Conservation (phyloP, 345 rosid genomes). For the Hibiscus syriacus region DNA sequence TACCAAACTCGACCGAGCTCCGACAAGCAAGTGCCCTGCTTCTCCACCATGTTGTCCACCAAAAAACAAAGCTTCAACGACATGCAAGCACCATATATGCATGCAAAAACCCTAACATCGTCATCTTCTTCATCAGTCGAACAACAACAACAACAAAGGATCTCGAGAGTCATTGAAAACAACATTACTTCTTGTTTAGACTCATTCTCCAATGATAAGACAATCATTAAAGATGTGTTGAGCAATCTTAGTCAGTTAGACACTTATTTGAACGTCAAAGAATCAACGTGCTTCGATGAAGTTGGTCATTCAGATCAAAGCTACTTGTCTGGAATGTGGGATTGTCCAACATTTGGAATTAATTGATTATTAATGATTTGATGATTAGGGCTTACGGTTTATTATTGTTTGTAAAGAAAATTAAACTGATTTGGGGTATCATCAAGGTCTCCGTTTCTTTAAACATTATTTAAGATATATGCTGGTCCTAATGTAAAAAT, state of each 20-base stretch:
- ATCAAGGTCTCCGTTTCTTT: not conserved
- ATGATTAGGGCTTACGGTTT: not conserved
- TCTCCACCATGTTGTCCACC: slow-evolving; percentile 53
- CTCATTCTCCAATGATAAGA: slow-evolving; percentile 23
- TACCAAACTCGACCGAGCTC: slow-evolving; percentile 35
- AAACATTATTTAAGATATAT: not conserved
- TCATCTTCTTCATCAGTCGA: not conserved
- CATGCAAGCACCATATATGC: not conserved
- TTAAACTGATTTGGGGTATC: not conserved
- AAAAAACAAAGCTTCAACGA: slow-evolving; percentile 26
- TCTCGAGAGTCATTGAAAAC: not conserved
- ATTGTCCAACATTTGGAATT: slow-evolving; percentile 28
- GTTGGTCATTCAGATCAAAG: slow-evolving; percentile 22
- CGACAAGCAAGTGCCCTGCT: slow-evolving; percentile 85
- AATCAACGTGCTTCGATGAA: slow-evolving; percentile 34
- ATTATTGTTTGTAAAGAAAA: not conserved
- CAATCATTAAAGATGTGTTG: slow-evolving; percentile 33
- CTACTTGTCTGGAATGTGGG: slow-evolving; percentile 29
- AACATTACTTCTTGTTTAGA: slow-evolving; percentile 13
- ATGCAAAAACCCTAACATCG: not conserved
- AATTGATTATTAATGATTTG: slow-evolving; percentile 3
- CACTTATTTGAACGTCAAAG: slow-evolving; percentile 11
- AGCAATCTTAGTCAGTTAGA: slow-evolving; percentile 31
- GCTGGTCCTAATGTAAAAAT: not conserved
- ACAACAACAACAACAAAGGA: not conserved